Evolutionary conservation across 2,329 filamentous ascomycete species (phyloP).

Genomic region (Podosphaera fusca): DNA sequence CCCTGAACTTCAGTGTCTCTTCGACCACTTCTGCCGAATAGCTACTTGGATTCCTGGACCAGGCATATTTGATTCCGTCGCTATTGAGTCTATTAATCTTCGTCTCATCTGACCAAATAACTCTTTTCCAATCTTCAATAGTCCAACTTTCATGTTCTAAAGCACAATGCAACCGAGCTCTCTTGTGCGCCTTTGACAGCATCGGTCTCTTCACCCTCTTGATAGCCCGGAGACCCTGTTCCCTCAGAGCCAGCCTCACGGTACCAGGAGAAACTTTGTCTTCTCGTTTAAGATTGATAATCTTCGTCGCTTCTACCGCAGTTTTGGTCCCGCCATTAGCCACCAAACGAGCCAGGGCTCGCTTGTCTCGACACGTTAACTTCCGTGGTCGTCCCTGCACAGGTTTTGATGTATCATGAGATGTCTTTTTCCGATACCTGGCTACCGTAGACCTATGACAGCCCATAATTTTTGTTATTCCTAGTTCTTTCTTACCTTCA

Average conservation of each 20-base stretch:
- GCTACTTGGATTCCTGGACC: background rate
- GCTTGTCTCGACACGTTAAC: background rate
- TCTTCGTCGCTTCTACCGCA: background rate
- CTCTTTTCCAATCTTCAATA: background rate
- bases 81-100: background rate
- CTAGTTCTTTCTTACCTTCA: too few species aligned
- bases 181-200: too few species aligned
- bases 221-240: background rate
- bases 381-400: background rate
- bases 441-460: background rate
- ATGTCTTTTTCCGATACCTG: background rate
- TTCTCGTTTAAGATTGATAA: background rate
- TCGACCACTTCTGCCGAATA: background rate
- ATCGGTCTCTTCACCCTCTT: background rate
- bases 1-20: too few species aligned
- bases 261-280: background rate
- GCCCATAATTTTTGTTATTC: too few species aligned
- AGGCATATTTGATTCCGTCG: background rate
- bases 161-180: background rate
- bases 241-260: background rate
- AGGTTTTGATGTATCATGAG: background rate
- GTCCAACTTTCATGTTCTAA: background rate
- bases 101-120: background rate
- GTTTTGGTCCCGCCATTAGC: background rate
- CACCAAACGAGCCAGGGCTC: background rate